Percentiles rank a stretch among this genome's conserved stretches.
Conservation (phyloP, 2,329 filamentous ascomycete genomes). For the Ophiostoma fasciatum region DNA sequence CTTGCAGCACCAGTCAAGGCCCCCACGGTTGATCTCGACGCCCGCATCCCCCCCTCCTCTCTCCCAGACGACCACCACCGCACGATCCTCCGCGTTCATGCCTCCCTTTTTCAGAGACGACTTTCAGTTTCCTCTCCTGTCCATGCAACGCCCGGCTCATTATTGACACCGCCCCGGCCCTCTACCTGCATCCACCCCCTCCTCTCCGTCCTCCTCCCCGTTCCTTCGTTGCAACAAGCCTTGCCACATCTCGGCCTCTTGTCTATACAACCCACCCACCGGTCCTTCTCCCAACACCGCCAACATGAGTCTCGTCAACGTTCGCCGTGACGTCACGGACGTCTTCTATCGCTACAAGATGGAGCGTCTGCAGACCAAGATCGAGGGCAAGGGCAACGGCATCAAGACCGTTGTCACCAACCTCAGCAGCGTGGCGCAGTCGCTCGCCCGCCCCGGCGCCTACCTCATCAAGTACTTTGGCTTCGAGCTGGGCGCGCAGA, state of each 20-base stretch:
- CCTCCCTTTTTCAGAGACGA: constrained; percentile 34
- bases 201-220: constrained; percentile 9
- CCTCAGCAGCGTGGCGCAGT: constrained; percentile 80
- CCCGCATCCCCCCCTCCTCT: constrained; percentile 4
- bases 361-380: constrained; percentile 97
- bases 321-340: constrained; percentile 94
- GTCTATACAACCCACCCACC: constrained; percentile 5
- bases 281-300: too few relatives aligned
- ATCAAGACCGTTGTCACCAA: constrained; percentile 99
- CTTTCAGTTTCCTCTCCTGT: constrained; percentile 40
- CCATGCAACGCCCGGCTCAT: constrained; percentile 35
- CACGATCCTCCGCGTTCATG: constrained; percentile 35
- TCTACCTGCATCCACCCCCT: too few relatives aligned
- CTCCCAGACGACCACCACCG: constrained; percentile 7
- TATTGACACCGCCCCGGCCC: too few relatives aligned
- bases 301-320: constrained; percentile 96
- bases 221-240: not conserved
- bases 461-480: constrained; percentile 99
- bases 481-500: constrained; percentile 96
- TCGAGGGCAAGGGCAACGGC: constrained; percentile 98
- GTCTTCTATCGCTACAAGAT: constrained; percentile 99
- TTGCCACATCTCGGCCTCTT: constrained; percentile 3
- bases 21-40: constrained; percentile 73
- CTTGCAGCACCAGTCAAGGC: constrained; percentile 76
- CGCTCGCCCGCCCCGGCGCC: constrained; percentile 78